Evolutionary conservation across 139 green algal genomes (phyloP).

Genomic region (Deuterostichococcus epilithicus): DNA sequence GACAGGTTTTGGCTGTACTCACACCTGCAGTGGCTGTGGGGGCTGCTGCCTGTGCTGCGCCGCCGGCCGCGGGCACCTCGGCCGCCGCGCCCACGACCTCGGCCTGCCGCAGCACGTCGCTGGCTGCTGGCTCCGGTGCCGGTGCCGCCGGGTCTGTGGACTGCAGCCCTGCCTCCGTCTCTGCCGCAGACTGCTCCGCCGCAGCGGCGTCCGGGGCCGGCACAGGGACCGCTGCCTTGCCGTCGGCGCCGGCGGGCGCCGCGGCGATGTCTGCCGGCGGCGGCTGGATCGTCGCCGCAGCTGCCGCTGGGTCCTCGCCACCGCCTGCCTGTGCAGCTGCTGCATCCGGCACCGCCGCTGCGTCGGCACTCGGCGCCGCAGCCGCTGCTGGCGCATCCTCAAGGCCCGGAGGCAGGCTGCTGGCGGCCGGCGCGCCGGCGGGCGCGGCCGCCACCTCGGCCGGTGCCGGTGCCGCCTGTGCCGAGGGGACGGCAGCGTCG

Average conservation of each 20-base stretch:
- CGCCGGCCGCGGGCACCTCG: not conserved
- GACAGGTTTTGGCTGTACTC: no score
- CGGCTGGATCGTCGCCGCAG: not conserved
- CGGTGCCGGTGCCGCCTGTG: no score
- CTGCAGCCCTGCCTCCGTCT: not conserved
- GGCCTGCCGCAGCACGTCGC: not conserved
- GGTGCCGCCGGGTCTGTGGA: not conserved
- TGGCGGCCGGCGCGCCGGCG: constrained; percentile 24
- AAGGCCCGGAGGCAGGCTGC: no score
- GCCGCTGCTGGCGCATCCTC: constrained; percentile 21
- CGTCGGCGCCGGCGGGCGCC: not conserved
- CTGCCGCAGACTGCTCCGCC: not conserved
- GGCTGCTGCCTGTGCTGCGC: no score
- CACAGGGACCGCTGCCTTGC: not conserved
- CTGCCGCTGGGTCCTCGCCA: constrained; percentile 4
- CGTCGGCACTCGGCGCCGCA: not conserved
- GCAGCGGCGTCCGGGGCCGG: not conserved
- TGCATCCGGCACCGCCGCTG: not conserved
- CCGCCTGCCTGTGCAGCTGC: not conserved
- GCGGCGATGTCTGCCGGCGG: not conserved
- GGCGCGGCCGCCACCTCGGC: not conserved
- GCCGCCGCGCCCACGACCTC: not conserved
- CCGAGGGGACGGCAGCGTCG: not conserved
- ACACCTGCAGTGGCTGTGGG: not conserved
- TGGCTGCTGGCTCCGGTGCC: not conserved